These are phyloP conservation scores for Megacollybia platyphylla DNA, from an alignment of 1,284 basidiomycete genomes.

Conservation along the genomic window DNA sequence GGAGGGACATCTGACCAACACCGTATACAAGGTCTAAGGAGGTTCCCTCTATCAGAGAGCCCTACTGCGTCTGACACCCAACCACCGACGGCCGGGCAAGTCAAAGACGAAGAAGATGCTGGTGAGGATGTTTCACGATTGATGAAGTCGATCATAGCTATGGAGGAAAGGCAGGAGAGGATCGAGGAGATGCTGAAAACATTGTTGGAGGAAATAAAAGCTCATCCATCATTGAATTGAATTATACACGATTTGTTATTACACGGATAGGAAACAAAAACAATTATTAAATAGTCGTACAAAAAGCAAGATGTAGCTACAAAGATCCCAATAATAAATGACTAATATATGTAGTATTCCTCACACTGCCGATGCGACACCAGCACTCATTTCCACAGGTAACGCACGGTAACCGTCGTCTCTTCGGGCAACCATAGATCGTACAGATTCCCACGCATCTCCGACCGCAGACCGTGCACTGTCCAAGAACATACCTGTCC, in stretches of 20 bases:
- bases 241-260: neutral
- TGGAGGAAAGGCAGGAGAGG: constrained; percentile 7
- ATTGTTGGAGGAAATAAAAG: constrained; percentile 7
- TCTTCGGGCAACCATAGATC: constrained; percentile 22
- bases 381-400: constrained; percentile 51
- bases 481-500: constrained; percentile 33
- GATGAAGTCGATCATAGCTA: constrained; percentile 3
- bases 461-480: constrained; percentile 22
- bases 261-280: neutral
- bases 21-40: neutral
- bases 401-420: constrained; percentile 51
- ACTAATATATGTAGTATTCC: neutral
- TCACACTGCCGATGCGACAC: neutral
- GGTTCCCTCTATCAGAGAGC: neutral
- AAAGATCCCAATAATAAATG: neutral
- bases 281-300: neutral
- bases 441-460: constrained; percentile 31
- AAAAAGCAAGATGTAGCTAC: neutral
- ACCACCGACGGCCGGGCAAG: neutral
- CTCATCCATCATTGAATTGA: neutral
- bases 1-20: neutral
- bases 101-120: constrained; percentile 3
- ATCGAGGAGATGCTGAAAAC: constrained; percentile 7
- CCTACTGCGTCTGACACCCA: neutral
- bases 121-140: constrained; percentile 2